These are phyloP conservation scores for Cucumis cinereus DNA, from an alignment of 306 rosid species.

Conservation along the genomic window DNA sequence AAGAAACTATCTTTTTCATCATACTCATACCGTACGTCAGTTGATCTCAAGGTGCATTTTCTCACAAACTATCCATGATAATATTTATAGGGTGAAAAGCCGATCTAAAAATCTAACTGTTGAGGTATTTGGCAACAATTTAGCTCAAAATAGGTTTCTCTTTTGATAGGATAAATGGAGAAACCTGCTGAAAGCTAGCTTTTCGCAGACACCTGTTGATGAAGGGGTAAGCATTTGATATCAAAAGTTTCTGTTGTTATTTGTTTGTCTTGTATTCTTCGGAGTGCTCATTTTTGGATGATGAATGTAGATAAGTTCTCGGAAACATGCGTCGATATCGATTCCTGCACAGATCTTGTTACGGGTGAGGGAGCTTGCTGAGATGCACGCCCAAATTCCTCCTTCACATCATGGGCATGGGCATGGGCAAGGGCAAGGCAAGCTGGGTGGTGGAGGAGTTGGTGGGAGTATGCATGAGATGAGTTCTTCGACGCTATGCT, in stretches of 20 bases:
- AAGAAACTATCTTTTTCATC: slow-evolving; percentile 81
- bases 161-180: slow-evolving; percentile 93
- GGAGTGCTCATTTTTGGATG: background rate
- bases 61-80: background rate
- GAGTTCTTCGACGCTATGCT: slow-evolving; percentile 37
- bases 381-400: slow-evolving; percentile 64
- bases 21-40: slow-evolving; percentile 83
- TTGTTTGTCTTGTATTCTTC: background rate
- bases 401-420: slow-evolving; percentile 45
- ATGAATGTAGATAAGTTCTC: slow-evolving; percentile 42
- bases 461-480: slow-evolving; percentile 25
- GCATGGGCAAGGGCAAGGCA: slow-evolving; percentile 42
- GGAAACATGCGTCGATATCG: slow-evolving; percentile 66
- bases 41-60: slow-evolving; percentile 75
- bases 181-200: slow-evolving; percentile 90
- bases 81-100: no score
- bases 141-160: slow-evolving; percentile 9
- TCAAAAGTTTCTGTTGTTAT: background rate
- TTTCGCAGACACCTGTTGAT: slow-evolving; percentile 55
- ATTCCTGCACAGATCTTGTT: slow-evolving; percentile 62
- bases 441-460: slow-evolving; percentile 19
- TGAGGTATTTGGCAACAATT: background rate
- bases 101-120: no score
- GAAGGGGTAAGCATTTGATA: slow-evolving; percentile 45
- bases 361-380: slow-evolving; percentile 83